Percentiles rank a stretch among this genome's conserved stretches.
phyloP scores from a whole-genome alignment of 257 asterid species.

The Gentiana straminea region DNA sequence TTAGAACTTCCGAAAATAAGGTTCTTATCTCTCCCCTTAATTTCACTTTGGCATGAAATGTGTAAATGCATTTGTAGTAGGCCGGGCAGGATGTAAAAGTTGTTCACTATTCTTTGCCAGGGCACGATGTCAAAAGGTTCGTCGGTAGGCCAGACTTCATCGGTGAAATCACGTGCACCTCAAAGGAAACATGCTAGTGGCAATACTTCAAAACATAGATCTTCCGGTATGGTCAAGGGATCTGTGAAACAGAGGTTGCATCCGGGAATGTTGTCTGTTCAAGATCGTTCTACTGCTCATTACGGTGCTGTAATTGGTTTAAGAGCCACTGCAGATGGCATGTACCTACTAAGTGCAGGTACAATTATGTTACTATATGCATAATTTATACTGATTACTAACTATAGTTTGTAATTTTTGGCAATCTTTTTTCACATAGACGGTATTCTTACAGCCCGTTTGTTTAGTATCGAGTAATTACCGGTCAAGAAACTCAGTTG shows the following conservation, averaged over 20 bases:
- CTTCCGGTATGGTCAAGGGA: constrained; percentile 43
- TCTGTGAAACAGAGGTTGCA: constrained; percentile 69
- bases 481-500: neutral
- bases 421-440: neutral
- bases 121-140: constrained; percentile 32
- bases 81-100: too few relatives aligned
- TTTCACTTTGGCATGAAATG: neutral
- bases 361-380: constrained; percentile 13
- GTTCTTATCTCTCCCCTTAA: constrained; percentile 17
- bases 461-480: neutral
- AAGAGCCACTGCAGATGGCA: constrained; percentile 80
- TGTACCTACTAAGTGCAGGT: constrained; percentile 99
- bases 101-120: constrained; percentile 26
- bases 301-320: constrained; percentile 89
- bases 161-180: constrained; percentile 41
- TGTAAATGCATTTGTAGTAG: too few relatives aligned
- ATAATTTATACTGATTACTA: constrained; percentile 1
- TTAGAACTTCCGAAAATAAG: constrained; percentile 52
- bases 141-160: constrained; percentile 31
- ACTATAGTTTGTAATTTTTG: neutral
- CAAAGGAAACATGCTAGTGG: constrained; percentile 52
- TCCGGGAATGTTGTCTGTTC: constrained; percentile 91
- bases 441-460: neutral
- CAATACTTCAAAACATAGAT: constrained; percentile 35
- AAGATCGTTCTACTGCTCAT: constrained; percentile 91